Base-by-base conservation (phyloP, 768 basidiomycete genomes). In the Boletus rex-veris region DNA sequence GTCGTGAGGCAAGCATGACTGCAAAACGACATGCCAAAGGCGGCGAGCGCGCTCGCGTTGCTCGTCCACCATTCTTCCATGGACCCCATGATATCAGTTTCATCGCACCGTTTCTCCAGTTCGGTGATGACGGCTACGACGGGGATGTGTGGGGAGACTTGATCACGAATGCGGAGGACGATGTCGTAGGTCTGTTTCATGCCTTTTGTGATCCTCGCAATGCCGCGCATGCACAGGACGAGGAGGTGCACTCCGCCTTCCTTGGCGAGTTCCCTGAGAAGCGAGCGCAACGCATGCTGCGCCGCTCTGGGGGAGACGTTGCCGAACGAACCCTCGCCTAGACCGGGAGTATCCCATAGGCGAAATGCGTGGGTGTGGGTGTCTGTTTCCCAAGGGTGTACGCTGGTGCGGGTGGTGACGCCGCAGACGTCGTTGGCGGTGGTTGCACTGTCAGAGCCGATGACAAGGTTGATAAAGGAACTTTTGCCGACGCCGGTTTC, bases 401-500 rank as follows among this genome's bases (percentile, higher is more conserved):
- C 46, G 3, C 16, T 43, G 8, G 59, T 38, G 19, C 33, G 54
- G n/a, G 42, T 49, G 44, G 64, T 65, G 39, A 67, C 65, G 21
- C 64, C 64, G 18, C 54, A 33, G 40, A 55, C 61, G 28, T 67
- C 64, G 57, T 65, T 65, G 52, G 57, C 50, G 28, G 53, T 57
- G 39, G 19, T 35, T 3, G 64, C 62, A 35, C n/a, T 50, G n/a
- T 55, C 53, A 5, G 39, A 26, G 21, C 53, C 65, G 15, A 47
- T 49, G 35, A 65, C 37, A 26, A 65, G 64, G 11, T 65, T 65
- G 48, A 65, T 67, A 12, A 65, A 64, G 9, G 64, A 65, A 39
- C 62, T 64, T 52, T 64, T 64, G 2, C 64, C 64, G 16, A 65
- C 64, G 41, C 64, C 64, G 0, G 64, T 64, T 50, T 65, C 64